phyloP scores from a whole-genome alignment of 163 green algal genomes.

The Prototheca cutis region DNA sequence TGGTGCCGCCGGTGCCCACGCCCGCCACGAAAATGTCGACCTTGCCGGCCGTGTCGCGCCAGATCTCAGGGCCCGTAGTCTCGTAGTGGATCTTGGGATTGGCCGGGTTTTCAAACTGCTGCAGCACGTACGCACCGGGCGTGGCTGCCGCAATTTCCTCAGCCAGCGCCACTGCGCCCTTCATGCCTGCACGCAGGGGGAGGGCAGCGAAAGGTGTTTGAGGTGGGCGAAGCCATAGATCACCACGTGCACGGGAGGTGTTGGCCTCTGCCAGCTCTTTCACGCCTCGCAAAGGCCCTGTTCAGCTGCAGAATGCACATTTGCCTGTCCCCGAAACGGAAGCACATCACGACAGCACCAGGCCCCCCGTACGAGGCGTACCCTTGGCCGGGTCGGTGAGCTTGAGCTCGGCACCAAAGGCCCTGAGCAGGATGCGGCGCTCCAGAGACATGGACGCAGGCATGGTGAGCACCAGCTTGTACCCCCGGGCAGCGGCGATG shows the following conservation, averaged over 20 bases:
- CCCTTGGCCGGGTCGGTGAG: constrained; percentile 82
- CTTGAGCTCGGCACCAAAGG: constrained; percentile 93
- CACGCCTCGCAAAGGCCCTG: not conserved
- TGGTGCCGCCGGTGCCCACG: constrained; percentile 94
- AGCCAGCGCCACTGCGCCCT: constrained; percentile 88
- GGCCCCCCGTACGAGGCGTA: not conserved
- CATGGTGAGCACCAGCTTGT: constrained; percentile 97
- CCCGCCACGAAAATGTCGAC: constrained; percentile 54
- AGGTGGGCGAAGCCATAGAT: no score
- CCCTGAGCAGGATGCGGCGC: constrained; percentile 82
- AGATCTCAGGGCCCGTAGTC: constrained; percentile 93
- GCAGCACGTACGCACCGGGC: constrained; percentile 62
- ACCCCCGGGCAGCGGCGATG: constrained; percentile 81
- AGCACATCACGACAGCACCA: not conserved
- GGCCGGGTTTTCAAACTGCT: constrained; percentile 94
- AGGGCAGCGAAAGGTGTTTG: no score
- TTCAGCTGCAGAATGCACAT: no score
- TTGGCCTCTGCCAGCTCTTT: not conserved
- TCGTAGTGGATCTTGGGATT: constrained; percentile 83
- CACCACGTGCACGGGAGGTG: no score
- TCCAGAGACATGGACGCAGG: constrained; percentile 93
- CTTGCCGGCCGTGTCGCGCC: constrained; percentile 81
- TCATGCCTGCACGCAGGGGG: constrained; percentile 55
- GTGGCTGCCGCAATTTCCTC: constrained; percentile 83
- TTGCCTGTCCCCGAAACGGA: no score